A percentile compares a stretch with the other conserved stretches of the same genome.
phyloP scores from a whole-genome alignment of 2,329 filamentous ascomycete genomes.

The Erysiphe neolycopersici region DNA sequence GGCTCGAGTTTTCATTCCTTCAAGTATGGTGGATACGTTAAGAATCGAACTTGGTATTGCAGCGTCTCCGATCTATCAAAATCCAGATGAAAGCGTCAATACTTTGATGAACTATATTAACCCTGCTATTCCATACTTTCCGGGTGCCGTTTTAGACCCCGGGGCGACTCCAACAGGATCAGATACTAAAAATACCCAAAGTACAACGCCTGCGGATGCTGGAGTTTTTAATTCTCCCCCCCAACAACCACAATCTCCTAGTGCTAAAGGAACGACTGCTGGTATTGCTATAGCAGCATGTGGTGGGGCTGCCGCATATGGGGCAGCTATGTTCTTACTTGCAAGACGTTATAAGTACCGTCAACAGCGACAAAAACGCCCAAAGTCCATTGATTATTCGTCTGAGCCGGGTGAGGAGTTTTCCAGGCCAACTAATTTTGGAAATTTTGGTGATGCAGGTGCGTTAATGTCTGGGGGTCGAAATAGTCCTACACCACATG shows the following conservation, averaged over 20 bases:
- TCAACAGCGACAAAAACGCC: conserved; percentile 20
- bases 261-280: conserved; percentile 34
- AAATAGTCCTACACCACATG: conserved; percentile 13
- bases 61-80: conserved; percentile 48
- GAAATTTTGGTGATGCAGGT: conserved; percentile 19
- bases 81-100: conserved; percentile 34
- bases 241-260: conserved; percentile 20
- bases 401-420: conserved; percentile 29
- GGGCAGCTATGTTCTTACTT: conserved; percentile 51
- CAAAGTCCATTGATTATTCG: too few relatives aligned
- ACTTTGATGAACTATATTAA: conserved; percentile 64
- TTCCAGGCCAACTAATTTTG: conserved; percentile 19
- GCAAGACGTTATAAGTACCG: conserved; percentile 44
- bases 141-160: conserved; percentile 17
- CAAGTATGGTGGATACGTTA: conserved; percentile 38
- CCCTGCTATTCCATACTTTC: conserved; percentile 31
- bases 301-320: conserved; percentile 41
- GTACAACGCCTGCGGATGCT: conserved; percentile 14
- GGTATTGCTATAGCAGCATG: conserved; percentile 38
- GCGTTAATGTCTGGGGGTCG: conserved; percentile 16
- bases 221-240: conserved; percentile 16
- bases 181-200: conserved; percentile 13
- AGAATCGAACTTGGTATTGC: conserved; percentile 43
- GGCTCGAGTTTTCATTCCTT: conserved; percentile 51
- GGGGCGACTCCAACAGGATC: conserved; percentile 15